Conservation (phyloP, 2,329 filamentous ascomycete species). For the Phialocephala sp. region DNA sequence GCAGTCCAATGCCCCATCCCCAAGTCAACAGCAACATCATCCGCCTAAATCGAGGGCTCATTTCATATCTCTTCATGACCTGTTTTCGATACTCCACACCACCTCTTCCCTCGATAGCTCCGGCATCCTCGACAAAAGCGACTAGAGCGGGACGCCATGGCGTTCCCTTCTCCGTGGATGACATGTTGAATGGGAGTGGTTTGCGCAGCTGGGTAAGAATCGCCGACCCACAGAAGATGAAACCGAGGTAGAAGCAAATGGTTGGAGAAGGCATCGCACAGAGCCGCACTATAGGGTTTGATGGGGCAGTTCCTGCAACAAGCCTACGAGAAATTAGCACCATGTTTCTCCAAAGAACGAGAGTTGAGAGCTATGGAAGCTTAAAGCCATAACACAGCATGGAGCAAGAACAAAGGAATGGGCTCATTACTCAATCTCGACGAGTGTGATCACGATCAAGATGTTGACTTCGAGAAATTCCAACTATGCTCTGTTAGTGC, state of each 20-base stretch:
- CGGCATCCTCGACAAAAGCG: conserved; percentile 36
- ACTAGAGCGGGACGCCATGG: conserved; percentile 35
- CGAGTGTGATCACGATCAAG: conserved; percentile 33
- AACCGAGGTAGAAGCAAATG: conserved; percentile 37
- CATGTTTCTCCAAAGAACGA: no score
- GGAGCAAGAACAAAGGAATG: no score
- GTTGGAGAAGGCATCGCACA: conserved; percentile 39
- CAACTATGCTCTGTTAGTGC: conserved; percentile 21
- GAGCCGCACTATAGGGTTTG: conserved; percentile 34
- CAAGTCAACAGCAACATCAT: conserved; percentile 37
- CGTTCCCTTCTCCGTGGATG: conserved; percentile 37
- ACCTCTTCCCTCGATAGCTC: conserved; percentile 38
- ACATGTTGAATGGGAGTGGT: conserved; percentile 38
- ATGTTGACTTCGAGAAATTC: conserved; percentile 39
- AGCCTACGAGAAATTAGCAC: conserved; percentile 11
- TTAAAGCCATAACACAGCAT: no score
- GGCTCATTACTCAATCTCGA: conserved; percentile 33
- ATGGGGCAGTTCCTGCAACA: conserved; percentile 33
- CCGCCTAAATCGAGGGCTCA: conserved; percentile 34
- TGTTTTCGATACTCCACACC: conserved; percentile 35
- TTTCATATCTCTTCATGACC: conserved; percentile 37
- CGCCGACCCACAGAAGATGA: conserved; percentile 32
- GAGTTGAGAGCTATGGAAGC: no score
- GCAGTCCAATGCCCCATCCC: conserved; percentile 41
- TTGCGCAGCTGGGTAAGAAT: conserved; percentile 31